phyloP scores from a whole-genome alignment of 2,329 filamentous ascomycete species.

The Plenodomus tracheiphilus region DNA sequence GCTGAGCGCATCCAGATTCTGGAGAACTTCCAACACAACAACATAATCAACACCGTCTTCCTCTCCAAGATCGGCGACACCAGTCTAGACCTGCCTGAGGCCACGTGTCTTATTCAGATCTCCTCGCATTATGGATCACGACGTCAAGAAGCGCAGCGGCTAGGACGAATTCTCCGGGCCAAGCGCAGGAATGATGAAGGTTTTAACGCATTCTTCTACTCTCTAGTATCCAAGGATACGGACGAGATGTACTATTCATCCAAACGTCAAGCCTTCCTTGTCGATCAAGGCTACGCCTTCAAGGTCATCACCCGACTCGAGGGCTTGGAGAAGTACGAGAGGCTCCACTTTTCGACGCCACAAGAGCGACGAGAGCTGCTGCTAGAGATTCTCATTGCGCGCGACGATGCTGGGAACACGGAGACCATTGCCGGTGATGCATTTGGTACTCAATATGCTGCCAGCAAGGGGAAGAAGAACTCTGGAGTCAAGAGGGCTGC shows the following conservation, averaged over 20 bases:
- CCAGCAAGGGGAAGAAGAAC: slow-evolving; percentile 50
- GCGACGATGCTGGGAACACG: slow-evolving; percentile 70
- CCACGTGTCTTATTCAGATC: slow-evolving; percentile 95
- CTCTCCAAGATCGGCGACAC: slow-evolving; percentile 97
- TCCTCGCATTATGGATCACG: slow-evolving; percentile 97
- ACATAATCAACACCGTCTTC: slow-evolving; percentile 88
- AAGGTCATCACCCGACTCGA: slow-evolving; percentile 97
- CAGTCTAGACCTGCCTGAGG: slow-evolving; percentile 94
- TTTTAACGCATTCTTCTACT: slow-evolving; percentile 99
- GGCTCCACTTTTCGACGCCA: slow-evolving; percentile 77
- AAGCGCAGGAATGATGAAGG: slow-evolving; percentile 97
- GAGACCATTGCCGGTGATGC: slow-evolving; percentile 72
- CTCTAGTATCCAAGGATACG: slow-evolving; percentile 93
- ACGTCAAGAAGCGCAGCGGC: slow-evolving; percentile 90
- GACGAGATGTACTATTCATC: slow-evolving; percentile 98
- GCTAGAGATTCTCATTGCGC: slow-evolving; percentile 85
- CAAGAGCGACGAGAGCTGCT: slow-evolving; percentile 83
- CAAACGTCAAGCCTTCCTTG: slow-evolving; percentile 93
- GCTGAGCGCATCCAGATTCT: slow-evolving; percentile 83
- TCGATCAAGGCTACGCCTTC: slow-evolving; percentile 98
- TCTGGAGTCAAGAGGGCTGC: slow-evolving; percentile 77
- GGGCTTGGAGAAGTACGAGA: slow-evolving; percentile 82
- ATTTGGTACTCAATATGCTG: slow-evolving; percentile 56
- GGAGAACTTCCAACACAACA: slow-evolving; percentile 94
- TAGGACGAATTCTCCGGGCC: slow-evolving; percentile 90